Percentiles rank a stretch among this genome's conserved stretches.
Evolutionary conservation across 1,139 yeast genomes (phyloP).

Genomic region (Blastobotrys arbuscula): DNA sequence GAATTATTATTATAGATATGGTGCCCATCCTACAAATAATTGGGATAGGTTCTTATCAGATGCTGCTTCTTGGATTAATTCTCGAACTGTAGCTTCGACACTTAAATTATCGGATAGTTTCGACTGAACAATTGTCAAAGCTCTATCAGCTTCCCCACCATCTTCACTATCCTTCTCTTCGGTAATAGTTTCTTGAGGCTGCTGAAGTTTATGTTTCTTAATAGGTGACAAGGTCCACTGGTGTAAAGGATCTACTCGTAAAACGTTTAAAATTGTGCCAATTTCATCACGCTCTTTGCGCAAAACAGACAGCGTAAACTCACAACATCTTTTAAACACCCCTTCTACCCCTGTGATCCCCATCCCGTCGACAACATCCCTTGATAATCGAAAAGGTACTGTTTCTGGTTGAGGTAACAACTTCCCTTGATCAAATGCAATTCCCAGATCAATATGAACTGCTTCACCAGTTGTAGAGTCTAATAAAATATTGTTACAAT

Average conservation of each 20-base stretch:
- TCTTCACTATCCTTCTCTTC: constrained; percentile 10
- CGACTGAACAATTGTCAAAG: constrained; percentile 63
- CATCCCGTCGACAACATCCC: constrained; percentile 90
- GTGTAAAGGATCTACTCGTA: constrained; percentile 89
- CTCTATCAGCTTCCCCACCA: constrained; percentile 70
- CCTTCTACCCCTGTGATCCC: constrained; percentile 83
- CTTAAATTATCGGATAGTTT: constrained; percentile 72
- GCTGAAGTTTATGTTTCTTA: constrained; percentile 48
- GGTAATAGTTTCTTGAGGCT: constrained; percentile 19
- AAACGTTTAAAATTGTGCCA: constrained; percentile 74
- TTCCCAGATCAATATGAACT: constrained; percentile 92
- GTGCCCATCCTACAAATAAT: constrained; percentile 53
- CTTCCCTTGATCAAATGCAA: constrained; percentile 86
- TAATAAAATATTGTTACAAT: constrained; percentile 81
- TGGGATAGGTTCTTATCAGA: constrained; percentile 62
- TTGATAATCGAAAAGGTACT: constrained; percentile 85
- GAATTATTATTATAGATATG: constrained; percentile 16
- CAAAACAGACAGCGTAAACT: constrained; percentile 64
- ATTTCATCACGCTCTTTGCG: constrained; percentile 64
- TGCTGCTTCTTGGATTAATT: constrained; percentile 71
- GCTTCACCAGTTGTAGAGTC: constrained; percentile 82
- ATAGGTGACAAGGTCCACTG: constrained; percentile 79
- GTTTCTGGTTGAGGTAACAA: constrained; percentile 81
- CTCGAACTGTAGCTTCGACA: constrained; percentile 78
- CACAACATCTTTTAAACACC: constrained; percentile 64